Evolutionary conservation across 176 grass and related monocot genomes (phyloP), one percentile per base, ranked within the genome.

Genomic region (Oryza brachyantha): DNA sequence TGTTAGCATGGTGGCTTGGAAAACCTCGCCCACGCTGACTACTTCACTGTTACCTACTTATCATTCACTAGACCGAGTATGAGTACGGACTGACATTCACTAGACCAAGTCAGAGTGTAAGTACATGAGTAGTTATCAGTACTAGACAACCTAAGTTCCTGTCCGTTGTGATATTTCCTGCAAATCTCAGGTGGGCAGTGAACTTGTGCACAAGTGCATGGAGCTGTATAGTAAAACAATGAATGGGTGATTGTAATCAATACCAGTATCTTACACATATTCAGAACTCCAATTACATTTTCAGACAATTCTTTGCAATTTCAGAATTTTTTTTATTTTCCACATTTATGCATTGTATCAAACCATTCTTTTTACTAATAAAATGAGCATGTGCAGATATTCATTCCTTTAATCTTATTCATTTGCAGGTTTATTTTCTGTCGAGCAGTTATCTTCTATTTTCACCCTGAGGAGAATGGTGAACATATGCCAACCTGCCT

Each of bases 401-500:
- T 77, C 14, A 8, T 52, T 21, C 48, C 14, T 52, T 52, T 52
- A 52, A 52, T 57, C 22, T 83, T 80, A 34, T 74, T 5, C 58
- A 36, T 75, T 12, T 73, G 29, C 89, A 99, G 96, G 88, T 99
- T 99, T 93, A 96, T 99, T 89, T 99, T 99, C 79, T 99, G 96
- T 57, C 90, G 92, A 75, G 75, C 88, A 61, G 96, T 91, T 29
- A 82, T 99, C 16, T 90, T 64, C 87, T 80, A 87, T 79, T 96
- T 93, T 54, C 78, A 79, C 46, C 73, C 64, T 42, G 55, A 78
- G 19, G 81, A 80, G 41, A 76, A 74, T 66, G 57, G 48, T 13
- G 55, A 82, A 54, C 77, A 88, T 87, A 87, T 93, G 26, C 96
- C 96, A 36, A 90, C 72, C 73, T 99, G 96, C 74, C 43, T 93